A percentile compares a stretch with the other conserved stretches of the same genome.
phyloP scores from a whole-genome alignment of 2,329 filamentous ascomycete genomes.

The Lecanosticta acicola region DNA sequence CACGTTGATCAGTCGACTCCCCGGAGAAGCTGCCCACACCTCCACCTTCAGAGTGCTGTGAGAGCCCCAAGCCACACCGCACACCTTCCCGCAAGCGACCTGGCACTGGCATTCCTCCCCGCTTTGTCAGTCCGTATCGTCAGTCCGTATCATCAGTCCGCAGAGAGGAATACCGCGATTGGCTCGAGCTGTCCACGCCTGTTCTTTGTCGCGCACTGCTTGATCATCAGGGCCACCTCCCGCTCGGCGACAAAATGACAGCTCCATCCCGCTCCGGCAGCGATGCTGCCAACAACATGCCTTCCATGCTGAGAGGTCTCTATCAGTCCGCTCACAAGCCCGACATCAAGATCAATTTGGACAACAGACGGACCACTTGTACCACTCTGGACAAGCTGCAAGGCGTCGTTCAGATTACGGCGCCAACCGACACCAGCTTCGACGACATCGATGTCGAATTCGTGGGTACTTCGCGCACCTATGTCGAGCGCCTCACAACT shows the following conservation, averaged over 20 bases:
- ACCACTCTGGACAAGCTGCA: slow-evolving; percentile 55
- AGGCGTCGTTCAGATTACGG: slow-evolving; percentile 48
- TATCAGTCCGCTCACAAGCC: slow-evolving; percentile 33
- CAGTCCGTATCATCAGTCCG: too few relatives aligned
- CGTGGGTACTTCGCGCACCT: slow-evolving; percentile 48
- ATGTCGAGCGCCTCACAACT: slow-evolving; percentile 50
- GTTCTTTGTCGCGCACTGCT: not conserved
- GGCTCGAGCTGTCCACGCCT: slow-evolving; percentile 2
- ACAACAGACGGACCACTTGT: slow-evolving; percentile 40
- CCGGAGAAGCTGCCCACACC: too few relatives aligned
- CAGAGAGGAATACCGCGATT: too few relatives aligned
- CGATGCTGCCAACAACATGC: slow-evolving; percentile 23
- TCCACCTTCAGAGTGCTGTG: too few relatives aligned
- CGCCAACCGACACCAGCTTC: slow-evolving; percentile 50
- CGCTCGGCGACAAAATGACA: slow-evolving; percentile 11
- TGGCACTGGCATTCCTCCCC: too few relatives aligned
- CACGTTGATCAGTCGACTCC: too few relatives aligned
- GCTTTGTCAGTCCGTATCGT: too few relatives aligned
- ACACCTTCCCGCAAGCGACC: too few relatives aligned
- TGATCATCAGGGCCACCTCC: slow-evolving; percentile 5
- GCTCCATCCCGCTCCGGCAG: slow-evolving; percentile 6
- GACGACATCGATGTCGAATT: slow-evolving; percentile 56
- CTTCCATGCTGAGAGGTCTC: slow-evolving; percentile 22
- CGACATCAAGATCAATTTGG: slow-evolving; percentile 40
- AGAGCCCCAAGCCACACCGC: too few relatives aligned